A percentile compares a stretch with the other conserved stretches of the same genome.
Evolutionary conservation across 148 eudicot genomes (phyloP).

Genomic region (Cornus florida): DNA sequence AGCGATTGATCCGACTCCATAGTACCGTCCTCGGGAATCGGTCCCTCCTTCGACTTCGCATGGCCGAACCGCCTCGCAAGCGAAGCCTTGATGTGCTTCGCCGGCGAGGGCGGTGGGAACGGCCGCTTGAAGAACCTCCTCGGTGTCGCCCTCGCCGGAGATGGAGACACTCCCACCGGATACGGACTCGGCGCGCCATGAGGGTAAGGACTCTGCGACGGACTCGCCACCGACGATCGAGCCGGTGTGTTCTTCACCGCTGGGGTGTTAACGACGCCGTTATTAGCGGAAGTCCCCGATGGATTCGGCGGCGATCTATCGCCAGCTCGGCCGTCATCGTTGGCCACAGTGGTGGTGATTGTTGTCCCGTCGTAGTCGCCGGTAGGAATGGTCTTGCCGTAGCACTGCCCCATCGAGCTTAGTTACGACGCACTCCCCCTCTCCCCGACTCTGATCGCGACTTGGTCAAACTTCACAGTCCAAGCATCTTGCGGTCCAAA

Average conservation of each 20-base stretch:
- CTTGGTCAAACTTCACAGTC: constrained; percentile 17
- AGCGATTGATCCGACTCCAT: constrained; percentile 23
- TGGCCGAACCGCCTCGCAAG: constrained; percentile 52
- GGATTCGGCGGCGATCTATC: constrained; percentile 38
- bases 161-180: constrained; percentile 53
- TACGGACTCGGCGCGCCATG: constrained; percentile 38
- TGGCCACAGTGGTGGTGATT: constrained; percentile 2
- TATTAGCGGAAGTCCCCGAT: constrained; percentile 19
- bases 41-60: constrained; percentile 42
- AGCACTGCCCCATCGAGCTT: constrained; percentile 67
- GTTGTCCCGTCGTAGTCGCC: constrained; percentile 17
- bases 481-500: constrained; percentile 18
- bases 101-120: constrained; percentile 74
- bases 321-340: neutral
- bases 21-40: constrained; percentile 49
- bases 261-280: constrained; percentile 5
- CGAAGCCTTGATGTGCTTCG: constrained; percentile 72
- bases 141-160: constrained; percentile 69
- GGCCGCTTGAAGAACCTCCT: constrained; percentile 51
- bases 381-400: constrained; percentile 51
- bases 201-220: constrained; percentile 70
- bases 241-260: constrained; percentile 45
- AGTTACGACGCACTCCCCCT: neutral
- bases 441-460: neutral
- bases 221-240: constrained; percentile 26